Percentiles rank a stretch among this genome's conserved stretches.
Evolutionary conservation across 768 basidiomycete species (phyloP).

Genomic region (Psilocybe azurescens): DNA sequence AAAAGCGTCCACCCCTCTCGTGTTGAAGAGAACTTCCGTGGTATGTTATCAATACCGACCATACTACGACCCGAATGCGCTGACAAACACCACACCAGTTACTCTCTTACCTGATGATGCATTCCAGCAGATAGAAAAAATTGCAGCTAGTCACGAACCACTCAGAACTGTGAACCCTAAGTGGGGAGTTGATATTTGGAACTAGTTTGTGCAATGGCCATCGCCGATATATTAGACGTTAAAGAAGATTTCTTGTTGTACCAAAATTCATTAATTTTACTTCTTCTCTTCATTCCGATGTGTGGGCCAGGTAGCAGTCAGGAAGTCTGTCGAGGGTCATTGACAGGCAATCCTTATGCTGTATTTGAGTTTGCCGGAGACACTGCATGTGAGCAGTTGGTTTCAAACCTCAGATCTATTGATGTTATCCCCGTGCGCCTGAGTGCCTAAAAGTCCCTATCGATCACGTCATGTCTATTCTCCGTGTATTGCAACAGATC

Average conservation of each 20-base stretch:
- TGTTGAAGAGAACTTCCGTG: constrained; percentile 71
- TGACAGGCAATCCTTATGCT: no score
- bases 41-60: constrained; percentile 31
- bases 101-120: constrained; percentile 41
- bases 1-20: constrained; percentile 78
- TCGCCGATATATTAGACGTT: background rate
- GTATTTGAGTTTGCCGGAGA: no score
- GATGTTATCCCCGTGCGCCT: no score
- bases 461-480: no score
- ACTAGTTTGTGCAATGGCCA: constrained; percentile 31
- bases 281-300: no score
- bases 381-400: no score
- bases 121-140: constrained; percentile 53
- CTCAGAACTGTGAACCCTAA: constrained; percentile 59
- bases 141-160: constrained; percentile 59
- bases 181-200: constrained; percentile 74
- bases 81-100: constrained; percentile 27
- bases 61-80: background rate
- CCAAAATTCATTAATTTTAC: background rate
- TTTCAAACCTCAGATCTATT: no score
- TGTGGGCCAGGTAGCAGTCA: no score
- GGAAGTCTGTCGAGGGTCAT: no score
- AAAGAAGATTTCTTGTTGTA: background rate
- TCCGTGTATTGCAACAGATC: no score
- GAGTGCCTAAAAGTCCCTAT: no score